phyloP scores from a whole-genome alignment of 2,329 filamentous ascomycete species.

The Fusarium heterosporum region DNA sequence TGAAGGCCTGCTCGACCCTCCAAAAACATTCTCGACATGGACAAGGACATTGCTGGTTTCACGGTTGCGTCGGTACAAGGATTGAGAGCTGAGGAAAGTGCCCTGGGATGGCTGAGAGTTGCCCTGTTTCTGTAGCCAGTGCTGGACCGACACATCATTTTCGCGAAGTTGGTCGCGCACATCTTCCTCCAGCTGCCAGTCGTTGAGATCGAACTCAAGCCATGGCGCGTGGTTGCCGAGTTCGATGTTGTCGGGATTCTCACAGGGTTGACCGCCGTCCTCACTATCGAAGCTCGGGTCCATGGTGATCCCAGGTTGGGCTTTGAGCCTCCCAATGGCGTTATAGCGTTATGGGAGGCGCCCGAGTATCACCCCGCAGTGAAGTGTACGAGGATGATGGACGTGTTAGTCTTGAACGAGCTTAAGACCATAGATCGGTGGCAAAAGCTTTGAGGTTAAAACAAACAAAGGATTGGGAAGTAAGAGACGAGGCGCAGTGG shows the following conservation, averaged over 20 bases:
- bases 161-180: slow-evolving; percentile 9
- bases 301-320: slow-evolving; percentile 20
- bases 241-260: slow-evolving; percentile 23
- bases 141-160: slow-evolving; percentile 7
- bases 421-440: slow-evolving; percentile 16
- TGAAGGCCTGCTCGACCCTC: slow-evolving; percentile 10
- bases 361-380: slow-evolving; percentile 28
- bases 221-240: slow-evolving; percentile 17
- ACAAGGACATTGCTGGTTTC: slow-evolving; percentile 18
- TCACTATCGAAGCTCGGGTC: slow-evolving; percentile 6
- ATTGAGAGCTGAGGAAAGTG: slow-evolving; percentile 27
- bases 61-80: slow-evolving; percentile 22
- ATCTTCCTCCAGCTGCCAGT: slow-evolving; percentile 18
- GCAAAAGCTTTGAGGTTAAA: slow-evolving; percentile 10
- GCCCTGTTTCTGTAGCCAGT: slow-evolving; percentile 25
- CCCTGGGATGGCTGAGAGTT: slow-evolving; percentile 30
- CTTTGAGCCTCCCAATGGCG: slow-evolving; percentile 25
- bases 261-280: slow-evolving; percentile 10
- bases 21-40: slow-evolving; percentile 25
- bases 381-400: slow-evolving; percentile 18
- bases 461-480: slow-evolving; percentile 16
- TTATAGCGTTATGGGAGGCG: slow-evolving; percentile 24
- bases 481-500: slow-evolving; percentile 12
- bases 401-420: slow-evolving; percentile 8
- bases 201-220: not conserved